Base-by-base conservation (phyloP, 2,329 filamentous ascomycete genomes). In the Thielaviopsis euricoi region DNA sequence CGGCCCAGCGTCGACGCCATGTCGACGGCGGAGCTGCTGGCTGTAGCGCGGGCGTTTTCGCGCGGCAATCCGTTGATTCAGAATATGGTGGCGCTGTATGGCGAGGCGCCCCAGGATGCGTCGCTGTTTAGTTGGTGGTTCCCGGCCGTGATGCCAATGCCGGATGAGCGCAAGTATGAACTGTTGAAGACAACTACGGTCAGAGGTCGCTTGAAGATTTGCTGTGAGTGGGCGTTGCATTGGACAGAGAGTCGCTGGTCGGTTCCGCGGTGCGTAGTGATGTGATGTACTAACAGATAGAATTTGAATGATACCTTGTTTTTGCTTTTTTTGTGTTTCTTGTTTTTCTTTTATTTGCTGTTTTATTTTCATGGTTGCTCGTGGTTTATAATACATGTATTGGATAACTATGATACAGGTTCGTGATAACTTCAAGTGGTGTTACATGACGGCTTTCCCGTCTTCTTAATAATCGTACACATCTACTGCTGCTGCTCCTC, bases 111-210 rank as follows among this genome's bases (percentile, higher is more conserved):
- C 0, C 74, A 79, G 17, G 87, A 95, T 65, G 83, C 88, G 0
- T 83, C 83, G 2, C 68, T 81, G 1, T 93, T 95, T 63, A 87
- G 89, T 0, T 95, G 89, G 77, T 96, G 90, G 90, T 85, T 95
- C 63, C 89, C 86, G 10, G 87, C 82, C 65, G 82, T 93, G 21
- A 70, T 95, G 13, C 89, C 89, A 0, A 82, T 93, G 43, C 77
- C 79, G 15, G 86, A 93, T 25, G 73, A 81, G 26, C 85, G 93
- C 64, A 94, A 91, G 67, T 94, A 95, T 63, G 75, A 78, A 13
- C 71, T 96, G 21, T 71, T 96, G 15, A 75, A 76, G 13, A 86
- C 85, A 5, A 83, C 76, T 2, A 91, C 86, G 63, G 88, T 95
- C 4, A 76, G 90, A 60, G 82, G 89, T 65, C 76, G 90, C 58